Percentiles rank a stretch among this genome's conserved stretches.
These are phyloP conservation scores for Atalantia buxifolia DNA, from an alignment of 345 rosid genomes.

Conservation along the genomic window DNA sequence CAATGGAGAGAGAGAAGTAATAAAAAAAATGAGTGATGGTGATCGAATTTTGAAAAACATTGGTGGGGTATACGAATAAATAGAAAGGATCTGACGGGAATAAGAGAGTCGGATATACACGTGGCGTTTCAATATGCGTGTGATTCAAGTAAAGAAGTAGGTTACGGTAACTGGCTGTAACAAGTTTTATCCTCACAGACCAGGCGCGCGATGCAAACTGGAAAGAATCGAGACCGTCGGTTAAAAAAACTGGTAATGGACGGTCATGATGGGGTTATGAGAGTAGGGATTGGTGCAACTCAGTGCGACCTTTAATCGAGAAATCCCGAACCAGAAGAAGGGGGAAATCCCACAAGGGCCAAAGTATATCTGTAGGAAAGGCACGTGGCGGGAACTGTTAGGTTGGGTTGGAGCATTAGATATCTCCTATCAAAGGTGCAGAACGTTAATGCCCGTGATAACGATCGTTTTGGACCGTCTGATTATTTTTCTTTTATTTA, in stretches of 20 bases:
- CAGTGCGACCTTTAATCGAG: not conserved
- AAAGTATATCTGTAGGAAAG: not conserved
- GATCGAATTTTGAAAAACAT: constrained; percentile 21
- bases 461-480: constrained; percentile 13
- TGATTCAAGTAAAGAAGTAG: not conserved
- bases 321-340: not conserved
- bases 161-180: not conserved
- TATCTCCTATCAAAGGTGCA: constrained; percentile 7
- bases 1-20: not conserved
- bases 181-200: not conserved
- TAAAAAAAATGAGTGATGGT: constrained; percentile 19
- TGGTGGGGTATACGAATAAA: constrained; percentile 14
- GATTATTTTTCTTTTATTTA: constrained; percentile 3
- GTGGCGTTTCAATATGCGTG: constrained; percentile 20
- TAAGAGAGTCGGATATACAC: not conserved
- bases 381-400: constrained; percentile 11
- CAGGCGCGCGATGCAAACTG: no score
- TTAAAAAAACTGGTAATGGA: not conserved
- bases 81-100: constrained; percentile 30
- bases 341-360: not conserved
- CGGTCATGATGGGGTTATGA: constrained; percentile 7
- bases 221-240: not conserved
- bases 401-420: constrained; percentile 3
- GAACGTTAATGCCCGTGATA: not conserved
- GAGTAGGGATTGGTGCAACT: not conserved